These are phyloP conservation scores for Pythium phragmitis DNA, from an alignment of 352 stramenopile genomes.

Conservation along the genomic window DNA sequence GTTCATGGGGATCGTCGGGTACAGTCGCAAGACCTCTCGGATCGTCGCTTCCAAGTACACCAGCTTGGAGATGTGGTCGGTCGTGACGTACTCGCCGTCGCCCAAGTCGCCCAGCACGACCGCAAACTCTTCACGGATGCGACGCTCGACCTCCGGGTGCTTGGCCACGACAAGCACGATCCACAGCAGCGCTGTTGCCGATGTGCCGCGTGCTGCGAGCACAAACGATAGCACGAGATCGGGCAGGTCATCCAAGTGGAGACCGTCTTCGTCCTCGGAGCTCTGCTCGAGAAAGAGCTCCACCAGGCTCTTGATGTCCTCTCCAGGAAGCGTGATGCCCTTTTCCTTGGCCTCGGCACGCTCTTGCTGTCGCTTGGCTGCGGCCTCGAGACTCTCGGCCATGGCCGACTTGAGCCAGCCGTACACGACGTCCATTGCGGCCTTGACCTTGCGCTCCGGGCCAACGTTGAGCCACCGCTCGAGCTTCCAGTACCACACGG, in stretches of 20 bases:
- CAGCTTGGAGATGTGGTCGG: constrained; percentile 46
- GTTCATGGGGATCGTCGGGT: constrained; percentile 55
- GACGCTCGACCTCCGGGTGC: constrained; percentile 50
- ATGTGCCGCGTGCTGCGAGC: constrained; percentile 72
- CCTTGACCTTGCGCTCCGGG: constrained; percentile 34
- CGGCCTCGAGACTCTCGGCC: constrained; percentile 19
- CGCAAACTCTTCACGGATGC: constrained; percentile 50
- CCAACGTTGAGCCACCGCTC: constrained; percentile 48
- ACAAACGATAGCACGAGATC: constrained; percentile 73
- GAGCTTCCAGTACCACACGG: constrained; percentile 50
- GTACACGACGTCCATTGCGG: constrained; percentile 33
- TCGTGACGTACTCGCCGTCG: constrained; percentile 33
- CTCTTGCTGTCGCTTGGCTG: not conserved
- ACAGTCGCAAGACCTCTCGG: constrained; percentile 60
- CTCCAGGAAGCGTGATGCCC: not conserved
- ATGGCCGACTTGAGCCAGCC: constrained; percentile 45
- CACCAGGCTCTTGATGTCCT: constrained; percentile 18
- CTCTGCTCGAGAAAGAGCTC: constrained; percentile 25
- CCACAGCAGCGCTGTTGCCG: constrained; percentile 64
- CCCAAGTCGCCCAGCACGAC: constrained; percentile 12
- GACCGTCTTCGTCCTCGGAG: constrained; percentile 21
- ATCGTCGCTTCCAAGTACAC: constrained; percentile 59
- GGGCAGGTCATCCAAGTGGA: constrained; percentile 51
- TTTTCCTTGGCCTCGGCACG: not conserved
- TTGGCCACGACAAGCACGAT: constrained; percentile 63